Percentiles rank a stretch among this genome's conserved stretches.
Evolutionary conservation across 179 eudicot genomes (phyloP).

Genomic region (Patellifolia procumbens): DNA sequence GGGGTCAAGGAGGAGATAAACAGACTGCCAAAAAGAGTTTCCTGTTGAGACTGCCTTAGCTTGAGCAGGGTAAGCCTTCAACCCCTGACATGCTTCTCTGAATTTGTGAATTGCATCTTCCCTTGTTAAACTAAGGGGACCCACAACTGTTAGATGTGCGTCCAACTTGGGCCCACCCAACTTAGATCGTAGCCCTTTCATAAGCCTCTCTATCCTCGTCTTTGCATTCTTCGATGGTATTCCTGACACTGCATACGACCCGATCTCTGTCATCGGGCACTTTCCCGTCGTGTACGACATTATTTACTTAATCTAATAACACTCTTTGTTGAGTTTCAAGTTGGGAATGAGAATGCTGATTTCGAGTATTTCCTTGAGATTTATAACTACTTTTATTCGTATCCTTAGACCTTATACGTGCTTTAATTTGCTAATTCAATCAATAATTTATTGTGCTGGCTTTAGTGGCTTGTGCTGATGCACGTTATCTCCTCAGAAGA

Average conservation of each 20-base stretch:
- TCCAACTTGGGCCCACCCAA: constrained; percentile 72
- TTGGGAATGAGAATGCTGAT: no score
- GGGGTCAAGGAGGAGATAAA: constrained; percentile 43
- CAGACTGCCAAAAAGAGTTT: constrained; percentile 39
- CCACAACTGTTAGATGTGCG: constrained; percentile 80
- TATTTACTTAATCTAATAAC: no score
- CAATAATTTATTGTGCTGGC: no score
- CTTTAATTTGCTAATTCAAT: no score
- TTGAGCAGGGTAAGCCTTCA: constrained; percentile 55
- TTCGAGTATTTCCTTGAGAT: no score
- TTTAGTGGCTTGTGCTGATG: no score
- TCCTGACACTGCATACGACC: constrained; percentile 60
- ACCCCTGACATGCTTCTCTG: constrained; percentile 47
- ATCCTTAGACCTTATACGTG: no score
- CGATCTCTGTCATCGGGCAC: not conserved
- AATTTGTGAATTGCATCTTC: constrained; percentile 56
- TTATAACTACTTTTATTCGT: no score
- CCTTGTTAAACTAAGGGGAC: constrained; percentile 53
- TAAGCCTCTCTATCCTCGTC: constrained; percentile 53
- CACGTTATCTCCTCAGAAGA: no score
- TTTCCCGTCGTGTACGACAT: not conserved
- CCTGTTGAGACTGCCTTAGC: constrained; percentile 53
- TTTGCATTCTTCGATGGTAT: constrained; percentile 51
- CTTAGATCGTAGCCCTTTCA: constrained; percentile 55
- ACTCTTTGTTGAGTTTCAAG: no score